Evolutionary conservation across 2,329 filamentous ascomycete genomes (phyloP).

Genomic region (Neofusicoccum cordaticola): DNA sequence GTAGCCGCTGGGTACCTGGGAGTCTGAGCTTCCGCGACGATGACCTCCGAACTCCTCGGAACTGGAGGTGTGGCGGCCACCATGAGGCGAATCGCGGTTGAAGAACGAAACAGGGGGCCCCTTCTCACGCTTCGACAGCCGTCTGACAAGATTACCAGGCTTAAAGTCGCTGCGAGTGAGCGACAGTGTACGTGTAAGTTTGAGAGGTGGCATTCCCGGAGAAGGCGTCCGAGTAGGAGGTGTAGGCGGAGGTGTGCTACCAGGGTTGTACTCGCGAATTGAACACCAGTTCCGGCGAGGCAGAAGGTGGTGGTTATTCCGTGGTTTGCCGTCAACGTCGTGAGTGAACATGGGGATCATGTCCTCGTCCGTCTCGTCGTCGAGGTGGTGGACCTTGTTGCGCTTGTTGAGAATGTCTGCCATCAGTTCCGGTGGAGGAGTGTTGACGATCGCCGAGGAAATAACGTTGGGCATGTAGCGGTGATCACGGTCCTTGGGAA

Average conservation of each 20-base stretch:
- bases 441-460: conserved; percentile 91
- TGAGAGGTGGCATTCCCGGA: conserved; percentile 23
- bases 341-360: conserved; percentile 93
- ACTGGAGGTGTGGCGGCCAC: conserved; percentile 7
- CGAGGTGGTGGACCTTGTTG: conserved; percentile 70
- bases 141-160: conserved; percentile 42
- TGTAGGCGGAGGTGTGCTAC: conserved; percentile 68
- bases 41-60: conserved; percentile 1
- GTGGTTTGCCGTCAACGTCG: conserved; percentile 81
- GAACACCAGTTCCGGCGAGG: conserved; percentile 95
- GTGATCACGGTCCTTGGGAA: conserved; percentile 87
- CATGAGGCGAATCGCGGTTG: conserved; percentile 22
- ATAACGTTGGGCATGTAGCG: conserved; percentile 96
- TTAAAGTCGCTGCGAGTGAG: conserved; percentile 26
- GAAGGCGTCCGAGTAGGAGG: conserved; percentile 43
- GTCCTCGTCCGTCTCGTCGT: conserved; percentile 78
- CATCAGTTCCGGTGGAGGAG: conserved; percentile 81
- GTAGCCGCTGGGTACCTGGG: background rate
- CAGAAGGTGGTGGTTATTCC: conserved; percentile 87
- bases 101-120: conserved; percentile 37
- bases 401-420: conserved; percentile 91
- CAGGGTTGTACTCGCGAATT: conserved; percentile 79
- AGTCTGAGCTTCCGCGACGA: background rate
- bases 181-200: conserved; percentile 30
- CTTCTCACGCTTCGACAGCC: conserved; percentile 31